Base-by-base conservation (phyloP, 306 rosid genomes). In the Lotus japonicus region DNA sequence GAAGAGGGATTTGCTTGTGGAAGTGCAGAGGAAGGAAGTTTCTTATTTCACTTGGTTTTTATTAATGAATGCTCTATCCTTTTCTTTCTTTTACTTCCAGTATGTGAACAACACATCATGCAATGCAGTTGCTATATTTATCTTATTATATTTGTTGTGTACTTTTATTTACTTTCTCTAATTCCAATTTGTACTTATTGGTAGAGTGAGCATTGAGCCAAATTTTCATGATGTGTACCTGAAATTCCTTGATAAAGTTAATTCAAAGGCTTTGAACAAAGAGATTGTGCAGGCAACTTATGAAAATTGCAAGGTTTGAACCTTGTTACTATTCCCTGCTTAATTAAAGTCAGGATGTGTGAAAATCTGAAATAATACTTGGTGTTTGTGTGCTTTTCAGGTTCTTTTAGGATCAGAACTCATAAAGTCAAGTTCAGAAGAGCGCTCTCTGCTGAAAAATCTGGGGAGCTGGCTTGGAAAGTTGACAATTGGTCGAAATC, bases 401-500 rank as follows among this genome's bases (percentile, higher is more conserved):
- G 99, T 91, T 85, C 96, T 95, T 72, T 68, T 95, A 46, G 99
- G 96, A 79, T 95, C 99, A 0, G 97, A 95, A 52, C 99, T 87
- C 63, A 95, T 95, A 72, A 95, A 91, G 78, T 95, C 99, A 66
- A 95, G 97, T 67, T 89, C 99, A 31, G 99, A 95, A 83, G 99
- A 95, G 82, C 99, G 99, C 56, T 95, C 99, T 6, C 70, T 95
- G 77, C 87, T 95, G 33, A 95, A 95, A 81, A 95, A 95, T 82
- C 81, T 95, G 66, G 99, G 99, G 10, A 95, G 99, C 84, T 95
- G 99, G 99, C 89, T 95, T 12, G 99, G 99, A n/a, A 95, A 88
- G 79, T 79, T 95, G 70, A 95, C 99, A 49, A 95, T 95, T 45
- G 99, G 99, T 21, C 82, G 95, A 80, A 91, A 95, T 78, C 99